These are phyloP conservation scores for Uronychia setigera DNA, from an alignment of 73 alveolate species.

Conservation along the genomic window DNA sequence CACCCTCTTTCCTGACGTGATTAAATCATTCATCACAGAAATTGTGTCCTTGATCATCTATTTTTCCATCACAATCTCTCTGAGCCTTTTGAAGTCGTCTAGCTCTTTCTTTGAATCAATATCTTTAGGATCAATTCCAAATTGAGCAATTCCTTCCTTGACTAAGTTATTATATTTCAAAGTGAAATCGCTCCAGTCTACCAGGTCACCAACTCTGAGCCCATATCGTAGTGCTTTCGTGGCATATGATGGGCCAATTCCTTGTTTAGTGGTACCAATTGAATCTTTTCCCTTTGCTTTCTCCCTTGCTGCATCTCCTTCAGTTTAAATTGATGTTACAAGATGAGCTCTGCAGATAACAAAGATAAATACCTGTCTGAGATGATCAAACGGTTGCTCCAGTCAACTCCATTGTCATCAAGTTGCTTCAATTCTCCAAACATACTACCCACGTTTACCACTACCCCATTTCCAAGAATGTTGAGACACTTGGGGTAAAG, in stretches of 20 bases:
- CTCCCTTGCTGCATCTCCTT: constrained; percentile 69
- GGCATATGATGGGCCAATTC: constrained; percentile 97
- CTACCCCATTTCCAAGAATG: constrained; percentile 97
- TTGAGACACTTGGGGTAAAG: constrained; percentile 79
- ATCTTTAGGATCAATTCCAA: constrained; percentile 30
- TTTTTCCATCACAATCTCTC: constrained; percentile 65
- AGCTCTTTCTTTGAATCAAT: constrained; percentile 61
- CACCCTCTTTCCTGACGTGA: constrained; percentile 60
- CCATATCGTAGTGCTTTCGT: constrained; percentile 88
- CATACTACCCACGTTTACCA: constrained; percentile 75
- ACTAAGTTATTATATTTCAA: constrained; percentile 58
- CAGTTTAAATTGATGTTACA: constrained; percentile 46
- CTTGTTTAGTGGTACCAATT: constrained; percentile 95
- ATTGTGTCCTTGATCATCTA: constrained; percentile 83
- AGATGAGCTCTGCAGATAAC: constrained; percentile 77
- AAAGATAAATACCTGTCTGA: constrained; percentile 30
- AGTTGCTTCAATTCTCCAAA: constrained; percentile 76
- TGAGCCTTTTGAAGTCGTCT: constrained; percentile 51
- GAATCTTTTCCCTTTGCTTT: constrained; percentile 41
- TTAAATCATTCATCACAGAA: constrained; percentile 54
- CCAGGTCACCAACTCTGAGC: constrained; percentile 89
- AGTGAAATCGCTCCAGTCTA: constrained; percentile 82
- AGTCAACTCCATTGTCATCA: constrained; percentile 73
- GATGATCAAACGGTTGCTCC: constrained; percentile 64
- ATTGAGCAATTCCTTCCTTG: constrained; percentile 22